Base-by-base conservation (phyloP, 768 basidiomycete species). In the Tulasnella sp. region DNA sequence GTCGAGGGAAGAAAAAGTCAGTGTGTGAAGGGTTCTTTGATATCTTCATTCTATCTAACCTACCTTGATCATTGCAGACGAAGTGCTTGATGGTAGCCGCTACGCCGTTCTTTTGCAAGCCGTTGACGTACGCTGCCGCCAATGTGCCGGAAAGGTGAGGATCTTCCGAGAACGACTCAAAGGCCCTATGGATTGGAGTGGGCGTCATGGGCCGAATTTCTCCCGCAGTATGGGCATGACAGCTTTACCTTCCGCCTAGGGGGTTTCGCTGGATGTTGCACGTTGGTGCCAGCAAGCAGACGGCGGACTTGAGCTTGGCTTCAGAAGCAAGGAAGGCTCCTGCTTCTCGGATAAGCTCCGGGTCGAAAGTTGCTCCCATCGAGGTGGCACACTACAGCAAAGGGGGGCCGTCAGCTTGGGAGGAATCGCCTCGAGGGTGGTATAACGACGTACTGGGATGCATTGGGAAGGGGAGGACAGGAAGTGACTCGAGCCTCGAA, bases 21-120 rank as follows among this genome's bases (percentile, higher is more conserved):
- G 54, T 54, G n/a, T n/a, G n/a, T 7, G 24, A 54, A 1, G 4
- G 42, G 37, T 82, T 91, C 93, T 40, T 86, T 92, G 85, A 90
- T 89, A 14, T 93, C 89, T 83, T 93, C 93, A 81, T 94, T 89
- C 84, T 95, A 78, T 28, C 20, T 18, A 3, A 12, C 31, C 5
- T 3, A 79, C 78, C 94, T 85, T 94, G 94, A 86, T 96, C 94
- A 83, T 95, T 96, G 34, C 90, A 91, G 28, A 92, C 91, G 82
- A 93, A 95, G 84, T 96, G 95, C 84, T 96, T 96, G 87, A 95
- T 92, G 3, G 92, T 89, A 7, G 91, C 89, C 28, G 92, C 93
- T 72, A 96, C 91, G 1, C 94, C 94, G n/a, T 90, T 90, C 28
- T 85, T 89, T 85, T 96, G 95, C 3, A 94, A 88, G 9, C 94